These are phyloP conservation scores for Meyerozyma smithsonii DNA, from an alignment of 1,139 yeast genomes.

Conservation along the genomic window DNA sequence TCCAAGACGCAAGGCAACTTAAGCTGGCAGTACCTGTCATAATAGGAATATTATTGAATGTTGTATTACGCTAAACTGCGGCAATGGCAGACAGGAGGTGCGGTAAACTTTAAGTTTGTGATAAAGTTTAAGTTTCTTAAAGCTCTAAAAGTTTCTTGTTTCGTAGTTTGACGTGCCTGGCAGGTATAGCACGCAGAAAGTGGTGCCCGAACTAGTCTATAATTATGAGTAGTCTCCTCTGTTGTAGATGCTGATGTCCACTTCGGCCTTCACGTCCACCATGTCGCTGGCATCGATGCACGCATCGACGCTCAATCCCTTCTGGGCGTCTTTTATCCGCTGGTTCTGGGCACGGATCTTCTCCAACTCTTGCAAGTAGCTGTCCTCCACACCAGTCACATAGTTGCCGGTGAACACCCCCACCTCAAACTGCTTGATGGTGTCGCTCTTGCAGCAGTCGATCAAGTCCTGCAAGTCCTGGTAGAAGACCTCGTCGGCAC, in stretches of 20 bases:
- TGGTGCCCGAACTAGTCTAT: too few species aligned
- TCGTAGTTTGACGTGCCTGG: too few species aligned
- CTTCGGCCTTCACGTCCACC: slow-evolving; percentile 78
- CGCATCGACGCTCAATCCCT: slow-evolving; percentile 41
- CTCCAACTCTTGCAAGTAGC: slow-evolving; percentile 78
- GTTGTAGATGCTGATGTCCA: slow-evolving; percentile 86
- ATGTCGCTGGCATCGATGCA: slow-evolving; percentile 44
- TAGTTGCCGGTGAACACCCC: slow-evolving; percentile 97
- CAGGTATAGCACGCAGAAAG: too few species aligned
- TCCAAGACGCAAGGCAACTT: too few species aligned
- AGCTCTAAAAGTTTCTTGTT: too few species aligned
- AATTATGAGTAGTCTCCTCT: slow-evolving; percentile 67
- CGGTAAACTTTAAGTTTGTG: too few species aligned
- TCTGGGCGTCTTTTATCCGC: slow-evolving; percentile 42
- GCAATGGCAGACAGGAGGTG: too few species aligned
- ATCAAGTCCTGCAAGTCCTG: slow-evolving; percentile 80
- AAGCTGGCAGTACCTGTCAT: too few species aligned
- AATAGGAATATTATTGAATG: too few species aligned
- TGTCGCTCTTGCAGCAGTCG: slow-evolving; percentile 65
- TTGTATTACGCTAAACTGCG: too few species aligned
- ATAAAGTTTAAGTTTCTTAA: too few species aligned
- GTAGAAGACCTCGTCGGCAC: slow-evolving; percentile 88
- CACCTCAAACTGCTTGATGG: slow-evolving; percentile 70
- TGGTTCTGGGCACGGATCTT: slow-evolving; percentile 78
- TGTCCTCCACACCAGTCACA: slow-evolving; percentile 86